A percentile compares a stretch with the other conserved stretches of the same genome.
These are phyloP conservation scores for Phytophthora colocasiae DNA, from an alignment of 352 stramenopile species.

Conservation along the genomic window DNA sequence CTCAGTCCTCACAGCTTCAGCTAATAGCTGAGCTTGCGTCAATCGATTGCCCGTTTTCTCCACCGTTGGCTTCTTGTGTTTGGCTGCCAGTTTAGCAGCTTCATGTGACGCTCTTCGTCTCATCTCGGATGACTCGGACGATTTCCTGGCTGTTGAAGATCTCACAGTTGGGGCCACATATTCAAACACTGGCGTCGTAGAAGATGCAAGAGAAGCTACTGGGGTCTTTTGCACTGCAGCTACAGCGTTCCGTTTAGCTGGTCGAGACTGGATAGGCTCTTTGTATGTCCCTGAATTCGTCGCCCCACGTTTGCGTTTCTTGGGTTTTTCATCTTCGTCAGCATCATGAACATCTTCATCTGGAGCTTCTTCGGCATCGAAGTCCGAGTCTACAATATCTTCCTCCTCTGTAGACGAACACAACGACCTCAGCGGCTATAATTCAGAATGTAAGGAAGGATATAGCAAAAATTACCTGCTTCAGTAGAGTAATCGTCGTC, in stretches of 20 bases:
- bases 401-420: conserved; percentile 73
- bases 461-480: conserved; percentile 52
- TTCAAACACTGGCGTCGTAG: conserved; percentile 21
- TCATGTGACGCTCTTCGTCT: conserved; percentile 62
- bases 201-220: conserved; percentile 5
- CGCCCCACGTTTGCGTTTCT: conserved; percentile 37
- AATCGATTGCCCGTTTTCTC: conserved; percentile 60
- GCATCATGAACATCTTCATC: conserved; percentile 82
- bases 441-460: neutral
- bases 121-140: conserved; percentile 65
- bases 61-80: conserved; percentile 35
- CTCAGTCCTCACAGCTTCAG: conserved; percentile 79
- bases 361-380: conserved; percentile 83
- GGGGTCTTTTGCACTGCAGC: neutral
- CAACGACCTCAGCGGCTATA: conserved; percentile 1
- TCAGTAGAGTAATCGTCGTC: conserved; percentile 91
- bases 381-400: conserved; percentile 90
- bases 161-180: conserved; percentile 54
- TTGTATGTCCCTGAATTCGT: conserved; percentile 39
- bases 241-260: conserved; percentile 19
- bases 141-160: conserved; percentile 68
- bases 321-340: conserved; percentile 55
- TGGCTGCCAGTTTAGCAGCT: conserved; percentile 49
- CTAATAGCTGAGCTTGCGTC: conserved; percentile 74
- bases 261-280: conserved; percentile 38